Evolutionary conservation across 768 basidiomycete genomes (phyloP).

Genomic region (Trichaptum fuscoviolaceum): DNA sequence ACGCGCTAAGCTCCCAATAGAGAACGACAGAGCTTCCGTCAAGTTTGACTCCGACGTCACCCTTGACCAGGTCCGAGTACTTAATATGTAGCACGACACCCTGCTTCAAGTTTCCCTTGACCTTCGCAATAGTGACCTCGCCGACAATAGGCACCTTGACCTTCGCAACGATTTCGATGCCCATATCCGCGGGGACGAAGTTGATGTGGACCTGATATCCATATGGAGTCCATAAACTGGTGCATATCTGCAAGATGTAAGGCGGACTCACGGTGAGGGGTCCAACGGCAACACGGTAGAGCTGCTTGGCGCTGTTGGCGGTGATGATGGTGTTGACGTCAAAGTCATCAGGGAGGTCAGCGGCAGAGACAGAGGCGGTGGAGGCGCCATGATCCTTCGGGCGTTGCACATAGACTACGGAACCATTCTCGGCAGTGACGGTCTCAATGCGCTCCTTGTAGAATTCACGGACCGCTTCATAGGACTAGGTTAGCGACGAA

Average conservation of each 20-base stretch:
- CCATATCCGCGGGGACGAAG: neutral
- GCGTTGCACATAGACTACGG: neutral
- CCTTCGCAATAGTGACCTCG: neutral
- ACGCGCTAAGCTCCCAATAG: neutral
- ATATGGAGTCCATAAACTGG: neutral
- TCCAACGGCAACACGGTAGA: neutral
- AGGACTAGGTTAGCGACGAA: neutral
- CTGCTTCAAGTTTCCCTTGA: neutral
- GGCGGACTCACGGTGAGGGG: neutral
- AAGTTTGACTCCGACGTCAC: neutral
- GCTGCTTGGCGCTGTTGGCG: neutral
- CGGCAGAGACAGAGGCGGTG: too few species aligned
- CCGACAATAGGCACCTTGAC: neutral
- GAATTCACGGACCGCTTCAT: neutral
- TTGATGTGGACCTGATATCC: neutral
- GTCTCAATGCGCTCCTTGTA: neutral
- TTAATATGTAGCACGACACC: neutral
- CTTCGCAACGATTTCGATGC: neutral
- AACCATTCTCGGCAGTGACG: neutral
- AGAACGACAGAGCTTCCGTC: neutral
- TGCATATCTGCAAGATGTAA: neutral
- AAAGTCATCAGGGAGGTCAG: neutral
- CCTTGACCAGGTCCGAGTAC: neutral
- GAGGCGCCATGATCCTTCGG: neutral
- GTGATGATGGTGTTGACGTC: neutral